Evolutionary conservation across 129 eudicot species (phyloP).

Genomic region (Chrysanthemum seticuspe): DNA sequence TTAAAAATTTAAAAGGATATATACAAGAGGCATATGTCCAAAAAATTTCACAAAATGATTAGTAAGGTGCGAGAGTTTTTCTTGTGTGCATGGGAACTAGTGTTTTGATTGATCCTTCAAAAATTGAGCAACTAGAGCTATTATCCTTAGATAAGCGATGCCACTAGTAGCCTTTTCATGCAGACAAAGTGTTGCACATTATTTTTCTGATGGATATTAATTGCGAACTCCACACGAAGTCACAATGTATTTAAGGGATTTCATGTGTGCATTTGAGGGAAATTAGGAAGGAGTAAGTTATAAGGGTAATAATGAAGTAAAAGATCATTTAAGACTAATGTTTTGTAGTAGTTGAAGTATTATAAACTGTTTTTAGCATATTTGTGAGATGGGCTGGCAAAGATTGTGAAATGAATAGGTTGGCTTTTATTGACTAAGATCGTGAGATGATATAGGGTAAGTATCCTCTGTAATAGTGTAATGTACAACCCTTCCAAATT

Average conservation of each 20-base stretch:
- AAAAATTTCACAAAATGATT: no score
- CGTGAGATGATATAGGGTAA: no score
- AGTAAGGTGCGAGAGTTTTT: no score
- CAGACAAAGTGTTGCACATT: neutral
- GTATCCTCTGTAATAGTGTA: no score
- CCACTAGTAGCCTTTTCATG: neutral
- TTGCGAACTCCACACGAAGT: neutral
- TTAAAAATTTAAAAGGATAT: no score
- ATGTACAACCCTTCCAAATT: no score
- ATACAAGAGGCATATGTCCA: no score
- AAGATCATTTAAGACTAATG: neutral
- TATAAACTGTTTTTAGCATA: neutral
- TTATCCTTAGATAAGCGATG: neutral
- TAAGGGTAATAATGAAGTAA: neutral
- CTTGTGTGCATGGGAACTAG: no score
- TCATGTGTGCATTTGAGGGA: neutral
- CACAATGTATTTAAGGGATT: neutral
- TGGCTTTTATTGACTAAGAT: neutral
- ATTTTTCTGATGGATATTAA: neutral
- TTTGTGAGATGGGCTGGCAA: neutral
- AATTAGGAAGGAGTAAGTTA: neutral
- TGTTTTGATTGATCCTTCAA: no score
- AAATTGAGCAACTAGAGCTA: no score
- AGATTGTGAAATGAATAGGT: neutral
- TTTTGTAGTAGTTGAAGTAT: neutral